phyloP scores from a whole-genome alignment of 805 yeast genomes.

The Suhomyces emberorum region DNA sequence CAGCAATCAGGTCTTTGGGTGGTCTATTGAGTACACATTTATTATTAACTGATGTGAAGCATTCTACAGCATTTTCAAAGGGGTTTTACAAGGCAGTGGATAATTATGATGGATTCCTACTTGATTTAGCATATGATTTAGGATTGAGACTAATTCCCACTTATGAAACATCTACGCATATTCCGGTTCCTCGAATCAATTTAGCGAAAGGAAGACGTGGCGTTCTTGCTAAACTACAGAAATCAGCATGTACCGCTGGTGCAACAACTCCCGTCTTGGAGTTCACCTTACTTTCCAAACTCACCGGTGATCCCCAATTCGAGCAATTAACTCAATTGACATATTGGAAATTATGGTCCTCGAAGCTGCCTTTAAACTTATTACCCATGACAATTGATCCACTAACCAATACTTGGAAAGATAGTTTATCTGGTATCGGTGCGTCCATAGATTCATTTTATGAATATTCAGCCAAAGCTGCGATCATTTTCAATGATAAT shows the following conservation, averaged over 20 bases:
- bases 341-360: constrained; percentile 67
- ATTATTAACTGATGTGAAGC: constrained; percentile 27
- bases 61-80: background rate
- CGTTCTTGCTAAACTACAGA: constrained; percentile 43
- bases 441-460: constrained; percentile 90
- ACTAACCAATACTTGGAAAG: constrained; percentile 50
- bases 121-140: constrained; percentile 68
- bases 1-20: constrained; percentile 78
- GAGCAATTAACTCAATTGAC: constrained; percentile 60
- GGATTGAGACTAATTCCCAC: constrained; percentile 72
- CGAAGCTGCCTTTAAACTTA: constrained; percentile 58
- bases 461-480: constrained; percentile 79
- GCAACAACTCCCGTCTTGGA: constrained; percentile 82
- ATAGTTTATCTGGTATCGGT: constrained; percentile 73
- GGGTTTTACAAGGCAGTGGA: constrained; percentile 13
- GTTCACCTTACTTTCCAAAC: constrained; percentile 66
- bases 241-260: constrained; percentile 84
- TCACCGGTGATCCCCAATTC: constrained; percentile 73
- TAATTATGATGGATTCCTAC: constrained; percentile 68
- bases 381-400: constrained; percentile 79
- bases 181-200: constrained; percentile 82
- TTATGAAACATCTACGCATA: constrained; percentile 56
- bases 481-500: constrained; percentile 66
- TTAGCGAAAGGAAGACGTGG: constrained; percentile 48
- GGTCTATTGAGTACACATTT: constrained; percentile 78